These are phyloP conservation scores for Termitomyces sp. DNA, from an alignment of 768 basidiomycete species.

Conservation along the genomic window DNA sequence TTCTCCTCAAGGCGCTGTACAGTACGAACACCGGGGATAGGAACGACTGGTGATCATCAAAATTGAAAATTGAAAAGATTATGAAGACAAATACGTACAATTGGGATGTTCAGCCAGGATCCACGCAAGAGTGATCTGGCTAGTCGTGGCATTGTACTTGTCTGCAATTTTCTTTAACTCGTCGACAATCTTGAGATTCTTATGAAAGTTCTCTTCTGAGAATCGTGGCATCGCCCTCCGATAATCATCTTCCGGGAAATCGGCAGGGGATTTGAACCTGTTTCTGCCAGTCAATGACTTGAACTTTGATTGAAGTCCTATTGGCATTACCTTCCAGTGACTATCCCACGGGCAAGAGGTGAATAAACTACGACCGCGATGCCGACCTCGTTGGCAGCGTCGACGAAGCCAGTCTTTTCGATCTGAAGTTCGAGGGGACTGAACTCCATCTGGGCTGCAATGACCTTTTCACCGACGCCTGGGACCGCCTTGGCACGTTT, in stretches of 20 bases:
- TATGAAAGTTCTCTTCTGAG: constrained; percentile 39
- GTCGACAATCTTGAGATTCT: constrained; percentile 32
- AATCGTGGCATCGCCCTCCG: constrained; percentile 16
- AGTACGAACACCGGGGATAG: constrained; percentile 21
- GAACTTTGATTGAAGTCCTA: neutral
- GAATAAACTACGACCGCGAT: constrained; percentile 43
- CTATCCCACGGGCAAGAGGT: constrained; percentile 46
- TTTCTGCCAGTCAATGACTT: constrained; percentile 4
- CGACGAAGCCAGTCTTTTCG: constrained; percentile 35
- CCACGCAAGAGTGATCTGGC: constrained; percentile 45
- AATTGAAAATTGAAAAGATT: neutral
- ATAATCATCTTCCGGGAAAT: constrained; percentile 2
- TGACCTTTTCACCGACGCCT: constrained; percentile 25
- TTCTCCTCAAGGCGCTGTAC: constrained; percentile 18
- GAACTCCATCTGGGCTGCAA: constrained; percentile 43
- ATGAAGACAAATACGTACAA: constrained; percentile 5
- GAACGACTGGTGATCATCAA: constrained; percentile 16
- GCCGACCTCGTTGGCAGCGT: constrained; percentile 39
- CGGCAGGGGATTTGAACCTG: constrained; percentile 5
- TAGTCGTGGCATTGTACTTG: constrained; percentile 33
- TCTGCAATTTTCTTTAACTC: constrained; percentile 28
- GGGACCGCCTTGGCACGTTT: constrained; percentile 46
- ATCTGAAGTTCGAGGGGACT: constrained; percentile 41
- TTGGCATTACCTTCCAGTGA: constrained; percentile 41
- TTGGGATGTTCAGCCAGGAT: constrained; percentile 28